These are phyloP conservation scores for Silene conica DNA, from an alignment of 148 eudicot species.

Conservation along the genomic window DNA sequence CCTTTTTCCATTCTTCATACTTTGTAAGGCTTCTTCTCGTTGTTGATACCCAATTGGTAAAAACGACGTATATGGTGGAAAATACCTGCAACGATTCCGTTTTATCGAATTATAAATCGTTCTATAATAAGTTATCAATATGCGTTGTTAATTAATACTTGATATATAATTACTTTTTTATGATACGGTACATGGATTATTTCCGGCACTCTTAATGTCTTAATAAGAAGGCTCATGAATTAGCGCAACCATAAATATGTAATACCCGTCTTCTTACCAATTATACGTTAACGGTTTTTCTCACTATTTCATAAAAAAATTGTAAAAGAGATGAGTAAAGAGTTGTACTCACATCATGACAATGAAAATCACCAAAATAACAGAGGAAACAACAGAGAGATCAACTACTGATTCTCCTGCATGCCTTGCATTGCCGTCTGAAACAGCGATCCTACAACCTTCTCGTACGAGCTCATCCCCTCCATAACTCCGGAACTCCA, in stretches of 20 bases:
- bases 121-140: no score
- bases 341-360: constrained; percentile 53
- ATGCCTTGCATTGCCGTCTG: constrained; percentile 46
- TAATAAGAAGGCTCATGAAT: no score
- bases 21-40: constrained; percentile 8
- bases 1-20: constrained; percentile 2
- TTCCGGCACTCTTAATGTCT: no score
- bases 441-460: constrained; percentile 43
- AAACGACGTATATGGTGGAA: constrained; percentile 51
- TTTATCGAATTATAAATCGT: no score
- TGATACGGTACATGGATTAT: no score
- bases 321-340: background rate
- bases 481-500: constrained; percentile 44
- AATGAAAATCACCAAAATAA: constrained; percentile 47
- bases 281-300: no score
- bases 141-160: no score
- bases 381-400: constrained; percentile 40
- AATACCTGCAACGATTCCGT: constrained; percentile 34
- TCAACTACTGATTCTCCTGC: constrained; percentile 55
- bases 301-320: no score
- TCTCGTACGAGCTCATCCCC: constrained; percentile 42
- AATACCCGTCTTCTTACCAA: no score
- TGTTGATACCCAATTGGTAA: constrained; percentile 27
- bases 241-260: no score
- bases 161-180: no score